Evolutionary conservation across 106 monocot genomes (phyloP).

Genomic region (Triglochin maritima): DNA sequence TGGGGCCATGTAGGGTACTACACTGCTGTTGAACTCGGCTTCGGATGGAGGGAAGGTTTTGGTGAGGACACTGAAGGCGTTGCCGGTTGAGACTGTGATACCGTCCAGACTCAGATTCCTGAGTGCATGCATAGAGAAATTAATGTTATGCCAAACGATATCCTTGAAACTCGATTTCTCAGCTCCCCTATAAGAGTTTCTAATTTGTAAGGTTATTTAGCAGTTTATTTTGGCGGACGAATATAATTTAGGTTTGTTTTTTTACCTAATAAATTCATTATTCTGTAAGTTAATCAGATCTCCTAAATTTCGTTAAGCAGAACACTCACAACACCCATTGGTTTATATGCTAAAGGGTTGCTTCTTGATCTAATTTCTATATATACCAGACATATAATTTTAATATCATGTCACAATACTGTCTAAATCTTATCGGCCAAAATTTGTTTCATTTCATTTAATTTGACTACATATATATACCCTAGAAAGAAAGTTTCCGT

Average conservation of each 20-base stretch:
- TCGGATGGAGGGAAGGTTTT: not conserved
- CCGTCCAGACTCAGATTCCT: not conserved
- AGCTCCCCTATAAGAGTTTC: not conserved
- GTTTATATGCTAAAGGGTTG: too few species aligned
- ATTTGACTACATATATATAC: too few species aligned
- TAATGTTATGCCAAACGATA: not conserved
- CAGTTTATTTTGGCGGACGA: not conserved
- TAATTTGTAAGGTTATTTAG: not conserved
- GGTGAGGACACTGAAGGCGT: not conserved
- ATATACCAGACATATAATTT: too few species aligned
- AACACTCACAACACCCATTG: too few species aligned
- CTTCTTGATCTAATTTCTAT: too few species aligned
- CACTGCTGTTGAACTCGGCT: not conserved
- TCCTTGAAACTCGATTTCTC: too few species aligned
- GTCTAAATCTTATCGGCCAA: too few species aligned
- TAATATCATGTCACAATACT: too few species aligned
- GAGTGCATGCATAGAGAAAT: not conserved
- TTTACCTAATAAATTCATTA: not conserved
- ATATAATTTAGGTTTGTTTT: not conserved
- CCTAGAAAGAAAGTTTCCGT: too few species aligned
- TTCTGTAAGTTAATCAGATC: slow-evolving; percentile 6
- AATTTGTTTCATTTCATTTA: too few species aligned
- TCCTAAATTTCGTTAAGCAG: too few species aligned
- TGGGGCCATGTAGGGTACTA: not conserved
- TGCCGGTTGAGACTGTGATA: not conserved